These are phyloP conservation scores for Kwoniella mangroviensis DNA, from an alignment of 768 basidiomycete genomes.

Conservation along the genomic window DNA sequence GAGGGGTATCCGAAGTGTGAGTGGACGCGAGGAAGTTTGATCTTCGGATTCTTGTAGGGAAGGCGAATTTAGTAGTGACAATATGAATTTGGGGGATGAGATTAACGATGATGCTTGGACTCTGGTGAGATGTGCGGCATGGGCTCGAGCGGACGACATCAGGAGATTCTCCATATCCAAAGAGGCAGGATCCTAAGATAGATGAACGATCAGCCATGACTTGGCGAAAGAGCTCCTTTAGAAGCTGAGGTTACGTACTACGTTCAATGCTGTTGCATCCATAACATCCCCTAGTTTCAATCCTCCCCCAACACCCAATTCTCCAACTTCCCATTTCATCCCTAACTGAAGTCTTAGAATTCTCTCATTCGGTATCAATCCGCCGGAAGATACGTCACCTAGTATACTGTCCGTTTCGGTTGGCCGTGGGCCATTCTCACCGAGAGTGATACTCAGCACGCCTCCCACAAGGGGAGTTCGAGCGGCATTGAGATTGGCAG, in stretches of 20 bases:
- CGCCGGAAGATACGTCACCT: constrained; percentile 28
- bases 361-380: constrained; percentile 64
- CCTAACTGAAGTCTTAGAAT: constrained; percentile 71
- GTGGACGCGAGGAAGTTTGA: constrained; percentile 15
- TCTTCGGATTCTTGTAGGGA: constrained; percentile 53
- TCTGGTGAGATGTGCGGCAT: constrained; percentile 60
- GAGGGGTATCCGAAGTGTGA: constrained; percentile 40
- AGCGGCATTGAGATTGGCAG: constrained; percentile 11
- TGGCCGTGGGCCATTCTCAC: constrained; percentile 35
- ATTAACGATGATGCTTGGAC: constrained; percentile 29
- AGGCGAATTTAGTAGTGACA: constrained; percentile 37
- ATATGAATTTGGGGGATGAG: constrained; percentile 29
- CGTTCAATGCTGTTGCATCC: constrained; percentile 60
- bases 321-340: constrained; percentile 78
- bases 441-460: constrained; percentile 72
- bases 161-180: constrained; percentile 77
- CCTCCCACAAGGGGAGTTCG: constrained; percentile 64
- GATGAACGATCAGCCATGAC: background rate
- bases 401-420: constrained; percentile 37
- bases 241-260: constrained; percentile 63
- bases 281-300: constrained; percentile 63
- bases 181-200: constrained; percentile 66
- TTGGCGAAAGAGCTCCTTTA: no score
- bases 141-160: constrained; percentile 67
- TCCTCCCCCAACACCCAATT: constrained; percentile 68